Evolutionary conservation across 106 monocot genomes (phyloP), one percentile per base, ranked within the genome.

Genomic region (Agapanthus africanus): DNA sequence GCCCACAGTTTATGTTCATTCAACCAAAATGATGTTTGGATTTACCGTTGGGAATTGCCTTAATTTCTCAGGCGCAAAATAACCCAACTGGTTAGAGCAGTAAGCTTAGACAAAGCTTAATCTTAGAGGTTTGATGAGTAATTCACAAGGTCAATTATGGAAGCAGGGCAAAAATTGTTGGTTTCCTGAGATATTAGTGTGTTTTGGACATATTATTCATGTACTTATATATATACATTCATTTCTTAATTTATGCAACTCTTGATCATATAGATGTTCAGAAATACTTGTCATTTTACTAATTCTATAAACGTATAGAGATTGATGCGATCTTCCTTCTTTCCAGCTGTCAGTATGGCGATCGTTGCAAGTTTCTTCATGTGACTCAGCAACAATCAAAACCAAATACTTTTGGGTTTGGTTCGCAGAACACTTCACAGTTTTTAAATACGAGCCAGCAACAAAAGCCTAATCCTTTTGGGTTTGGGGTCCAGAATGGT

Each of bases 341-440:
- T 66, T 80, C n/a, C 84, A 99, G 97, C 76, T 99, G 97, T 72
- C 84, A 80, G 25, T 99, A 87, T 75, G 97, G 97, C 21, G 97
- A 93, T 31, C 86, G 82, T 8, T 92, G 97, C 76, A 92, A 81
- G 72, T 97, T 84, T 66, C 61, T 84, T 40, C 97, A 97, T 75
- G 84, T 70, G 23, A 56, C 74, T 41, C 89, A 78, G 59, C 81
- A 83, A 71, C 88, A 85, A 59, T 35, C 73, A 33, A 85, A 51
- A 6, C 39, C 81, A 37, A 79, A 70, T 65, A 64, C 81, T 65
- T 81, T 73, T 73, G 81, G 79, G 51, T 79, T 76, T 67, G 81
- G 75, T 18, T 21, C 72, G 34, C 78, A 79, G 15, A 72, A 41
- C 26, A 50, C 65, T 35, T 56, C 77, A 28, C 79, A 70, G 10